Base-by-base conservation (phyloP, 768 basidiomycete species). In the Postia placenta region DNA sequence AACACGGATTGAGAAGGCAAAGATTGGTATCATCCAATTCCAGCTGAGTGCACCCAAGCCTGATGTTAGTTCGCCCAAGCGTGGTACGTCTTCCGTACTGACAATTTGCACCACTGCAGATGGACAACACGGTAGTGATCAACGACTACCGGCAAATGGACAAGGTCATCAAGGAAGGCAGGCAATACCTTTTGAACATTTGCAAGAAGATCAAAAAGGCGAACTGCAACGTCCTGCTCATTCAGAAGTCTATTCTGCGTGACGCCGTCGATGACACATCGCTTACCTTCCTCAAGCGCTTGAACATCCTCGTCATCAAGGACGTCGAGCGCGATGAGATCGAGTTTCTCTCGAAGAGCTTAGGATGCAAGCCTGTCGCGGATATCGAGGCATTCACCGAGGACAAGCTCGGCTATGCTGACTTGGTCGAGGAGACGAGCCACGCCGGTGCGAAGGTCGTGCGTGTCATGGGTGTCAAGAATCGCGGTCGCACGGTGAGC, bases 131-230 rank as follows among this genome's bases (percentile, higher is more conserved):
- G 4, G 93, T 99, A 38, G 87, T 98, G 45, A 97, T 99, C 59
- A 98, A 95, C 55, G 95, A 99, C 69, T 99, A 99, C 71, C 86
- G 96, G 15, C 96, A 97, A 67, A 98, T 99, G 95, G 96, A 98
- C 77, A 96, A 97, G 67, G 93, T 98, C 51, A 86, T 99, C 70
- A 98, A 99, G 69, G 96, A 99, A 69, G 95, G 95, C 50, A 87
- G 96, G 40, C 91, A 94, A 68, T 98, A 99, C 67, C 79, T 99
- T 50, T 83, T 99, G 61, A 97, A 93, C 66, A 81, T 98, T 47
- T 95, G 92, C 83, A 98, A 98, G 71, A 94, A 93, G 70, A 98
- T 99, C 70, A 99, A 98, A 69, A 97, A 96, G 71, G 85, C 93
- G n/a, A 94, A 94, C 57, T 98, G 96, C 78, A 99, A 98, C 60